phyloP scores from a whole-genome alignment of 225 moss, liverwort and hornwort genomes.

The Sphagnum contortum region DNA sequence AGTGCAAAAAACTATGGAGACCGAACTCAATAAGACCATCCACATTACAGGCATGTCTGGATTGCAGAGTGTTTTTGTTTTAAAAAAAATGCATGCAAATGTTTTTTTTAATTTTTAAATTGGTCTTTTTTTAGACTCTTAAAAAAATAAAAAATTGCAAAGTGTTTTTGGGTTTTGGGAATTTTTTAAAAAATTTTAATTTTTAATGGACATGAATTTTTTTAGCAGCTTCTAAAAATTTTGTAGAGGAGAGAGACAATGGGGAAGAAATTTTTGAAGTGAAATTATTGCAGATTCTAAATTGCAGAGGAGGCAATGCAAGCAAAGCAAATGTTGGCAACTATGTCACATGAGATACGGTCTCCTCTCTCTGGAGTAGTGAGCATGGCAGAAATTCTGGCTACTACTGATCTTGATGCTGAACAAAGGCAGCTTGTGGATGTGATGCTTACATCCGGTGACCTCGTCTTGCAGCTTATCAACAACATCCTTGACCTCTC shows the following conservation, averaged over 20 bases:
- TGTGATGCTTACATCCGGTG: slow-evolving; percentile 79
- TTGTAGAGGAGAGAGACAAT: no score
- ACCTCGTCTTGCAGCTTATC: slow-evolving; percentile 75
- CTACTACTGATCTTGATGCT: slow-evolving; percentile 61
- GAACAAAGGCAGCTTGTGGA: slow-evolving; percentile 85
- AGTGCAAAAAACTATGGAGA: slow-evolving; percentile 35
- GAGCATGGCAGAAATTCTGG: slow-evolving; percentile 78
- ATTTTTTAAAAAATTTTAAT: no score
- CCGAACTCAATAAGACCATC: slow-evolving; percentile 32
- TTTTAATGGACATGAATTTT: no score
- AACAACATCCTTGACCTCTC: slow-evolving; percentile 90
- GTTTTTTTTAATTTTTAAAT: no score
- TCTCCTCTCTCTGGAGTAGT: slow-evolving; percentile 81
- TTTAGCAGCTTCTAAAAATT: no score
- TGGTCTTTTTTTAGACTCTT: no score
- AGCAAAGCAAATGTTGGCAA: slow-evolving; percentile 90
- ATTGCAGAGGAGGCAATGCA: slow-evolving; percentile 73
- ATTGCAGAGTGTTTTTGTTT: no score
- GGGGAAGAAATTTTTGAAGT: background rate
- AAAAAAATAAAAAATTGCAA: no score
- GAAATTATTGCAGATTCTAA: background rate
- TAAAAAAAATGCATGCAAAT: no score
- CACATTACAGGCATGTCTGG: slow-evolving; percentile 21
- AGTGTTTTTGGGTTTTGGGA: no score
- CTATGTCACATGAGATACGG: slow-evolving; percentile 90